A percentile compares a stretch with the other conserved stretches of the same genome.
phyloP scores from a whole-genome alignment of 139 green algal genomes.

The Asterochloris erici region DNA sequence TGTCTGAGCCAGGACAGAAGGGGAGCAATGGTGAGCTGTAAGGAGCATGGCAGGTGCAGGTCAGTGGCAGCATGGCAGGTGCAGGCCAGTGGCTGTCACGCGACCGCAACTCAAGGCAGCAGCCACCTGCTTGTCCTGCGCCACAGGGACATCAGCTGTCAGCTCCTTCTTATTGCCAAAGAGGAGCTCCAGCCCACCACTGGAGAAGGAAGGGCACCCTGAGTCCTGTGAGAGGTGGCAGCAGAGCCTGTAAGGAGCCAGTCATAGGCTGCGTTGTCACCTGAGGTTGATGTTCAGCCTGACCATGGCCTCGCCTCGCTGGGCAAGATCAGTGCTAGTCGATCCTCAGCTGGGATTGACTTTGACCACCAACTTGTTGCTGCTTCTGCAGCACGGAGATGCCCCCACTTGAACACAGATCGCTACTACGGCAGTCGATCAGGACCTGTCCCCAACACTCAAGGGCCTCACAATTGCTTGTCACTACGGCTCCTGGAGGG shows the following conservation, averaged over 20 bases:
- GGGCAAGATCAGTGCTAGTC: too few species aligned
- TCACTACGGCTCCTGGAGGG: too few species aligned
- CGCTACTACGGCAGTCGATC: too few species aligned
- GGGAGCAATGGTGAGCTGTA: slow-evolving; percentile 54
- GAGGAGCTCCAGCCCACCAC: slow-evolving; percentile 79
- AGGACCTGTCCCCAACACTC: too few species aligned
- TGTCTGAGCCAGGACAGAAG: slow-evolving; percentile 68
- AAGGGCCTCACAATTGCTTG: too few species aligned
- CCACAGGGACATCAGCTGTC: slow-evolving; percentile 46
- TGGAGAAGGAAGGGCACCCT: slow-evolving; percentile 15
- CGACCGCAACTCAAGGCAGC: not conserved
- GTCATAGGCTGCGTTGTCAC: not conserved
- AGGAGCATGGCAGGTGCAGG: not conserved
- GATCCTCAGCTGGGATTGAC: too few species aligned
- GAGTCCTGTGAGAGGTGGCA: not conserved
- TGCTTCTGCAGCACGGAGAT: too few species aligned
- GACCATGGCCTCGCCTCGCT: not conserved
- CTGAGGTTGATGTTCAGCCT: not conserved
- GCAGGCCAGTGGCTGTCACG: not conserved
- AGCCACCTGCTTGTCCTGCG: slow-evolving; percentile 10
- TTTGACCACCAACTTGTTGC: too few species aligned
- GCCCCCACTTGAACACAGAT: too few species aligned
- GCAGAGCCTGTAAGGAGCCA: not conserved
- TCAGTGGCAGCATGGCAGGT: not conserved
- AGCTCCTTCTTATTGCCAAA: slow-evolving; percentile 70